A percentile compares a stretch with the other conserved stretches of the same genome.
Evolutionary conservation across 1,284 basidiomycete genomes (phyloP).

Genomic region (Ganoderma resinaceum): DNA sequence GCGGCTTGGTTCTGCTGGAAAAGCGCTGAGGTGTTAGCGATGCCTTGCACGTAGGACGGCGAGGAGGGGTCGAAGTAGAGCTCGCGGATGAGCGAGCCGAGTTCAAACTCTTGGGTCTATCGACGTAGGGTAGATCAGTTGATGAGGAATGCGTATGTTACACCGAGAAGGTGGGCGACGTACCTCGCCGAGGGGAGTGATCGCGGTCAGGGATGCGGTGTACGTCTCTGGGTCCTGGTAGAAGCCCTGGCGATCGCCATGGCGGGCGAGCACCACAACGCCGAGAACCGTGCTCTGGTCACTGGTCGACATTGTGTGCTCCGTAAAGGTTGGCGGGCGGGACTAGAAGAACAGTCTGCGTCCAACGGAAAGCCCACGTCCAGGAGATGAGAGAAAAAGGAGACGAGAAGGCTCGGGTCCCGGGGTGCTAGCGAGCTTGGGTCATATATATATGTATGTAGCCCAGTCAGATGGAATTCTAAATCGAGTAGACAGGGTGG

Average conservation of each 20-base stretch:
- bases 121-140: background rate
- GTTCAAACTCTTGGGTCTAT: conserved; percentile 51
- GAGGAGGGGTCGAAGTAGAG: conserved; percentile 49
- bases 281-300: conserved; percentile 45
- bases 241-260: conserved; percentile 56
- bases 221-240: conserved; percentile 51
- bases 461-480: background rate
- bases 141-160: background rate
- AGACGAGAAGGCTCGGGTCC: conserved; percentile 3
- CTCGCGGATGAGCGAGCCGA: conserved; percentile 49
- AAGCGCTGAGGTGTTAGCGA: conserved; percentile 38
- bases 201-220: conserved; percentile 50
- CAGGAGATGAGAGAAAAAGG: background rate
- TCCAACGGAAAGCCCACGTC: background rate
- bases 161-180: conserved; percentile 17
- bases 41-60: conserved; percentile 43
- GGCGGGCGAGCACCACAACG: conserved; percentile 55
- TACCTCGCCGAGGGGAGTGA: conserved; percentile 58
- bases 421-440: background rate
- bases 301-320: conserved; percentile 25
- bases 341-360: background rate
- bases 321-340: background rate
- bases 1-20: conserved; percentile 46
- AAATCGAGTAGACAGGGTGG: background rate
- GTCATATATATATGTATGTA: conserved; percentile 18